A percentile compares a stretch with the other conserved stretches of the same genome.
These are phyloP conservation scores for Verticillium albo-atrum DNA, from an alignment of 2,329 filamentous ascomycete species.

Conservation along the genomic window DNA sequence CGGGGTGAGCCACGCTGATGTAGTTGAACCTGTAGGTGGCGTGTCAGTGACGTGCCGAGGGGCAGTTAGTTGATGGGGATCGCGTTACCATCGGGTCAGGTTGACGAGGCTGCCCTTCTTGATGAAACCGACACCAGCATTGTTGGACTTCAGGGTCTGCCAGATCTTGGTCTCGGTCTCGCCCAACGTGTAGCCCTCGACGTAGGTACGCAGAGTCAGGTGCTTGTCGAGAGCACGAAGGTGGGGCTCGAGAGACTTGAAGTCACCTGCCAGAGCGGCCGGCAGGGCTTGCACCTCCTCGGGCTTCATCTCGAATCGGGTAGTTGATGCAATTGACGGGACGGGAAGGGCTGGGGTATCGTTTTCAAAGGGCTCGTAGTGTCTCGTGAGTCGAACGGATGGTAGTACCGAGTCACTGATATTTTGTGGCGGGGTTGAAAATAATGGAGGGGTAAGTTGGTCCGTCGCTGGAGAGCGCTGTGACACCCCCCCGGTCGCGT, in stretches of 20 bases:
- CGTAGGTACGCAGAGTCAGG: slow-evolving; percentile 79
- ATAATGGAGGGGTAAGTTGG: slow-evolving; percentile 6
- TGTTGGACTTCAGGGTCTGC: slow-evolving; percentile 77
- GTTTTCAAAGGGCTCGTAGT: not conserved
- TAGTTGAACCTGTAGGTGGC: slow-evolving; percentile 58
- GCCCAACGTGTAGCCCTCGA: slow-evolving; percentile 74
- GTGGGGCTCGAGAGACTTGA: slow-evolving; percentile 74
- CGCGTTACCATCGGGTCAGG: slow-evolving; percentile 64
- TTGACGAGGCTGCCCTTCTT: slow-evolving; percentile 75
- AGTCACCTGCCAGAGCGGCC: slow-evolving; percentile 58
- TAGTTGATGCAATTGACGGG: slow-evolving; percentile 1
- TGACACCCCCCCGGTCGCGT: not conserved
- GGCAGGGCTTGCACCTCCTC: slow-evolving; percentile 50
- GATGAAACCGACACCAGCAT: slow-evolving; percentile 75
- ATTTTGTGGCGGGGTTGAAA: slow-evolving; percentile 17
- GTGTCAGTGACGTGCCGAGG: not conserved
- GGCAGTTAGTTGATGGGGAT: not conserved
- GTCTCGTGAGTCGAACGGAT: slow-evolving; percentile 11
- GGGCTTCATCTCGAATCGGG: slow-evolving; percentile 44
- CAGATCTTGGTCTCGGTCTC: slow-evolving; percentile 79
- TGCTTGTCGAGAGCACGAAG: slow-evolving; percentile 80
- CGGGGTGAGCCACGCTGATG: slow-evolving; percentile 75
- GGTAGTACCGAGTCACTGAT: slow-evolving; percentile 1
- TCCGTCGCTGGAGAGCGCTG: not conserved
- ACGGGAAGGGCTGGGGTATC: slow-evolving; percentile 1